A percentile compares a stretch with the other conserved stretches of the same genome.
Evolutionary conservation across 495 filamentous ascomycete genomes (phyloP).

Genomic region (Cercophora samala): DNA sequence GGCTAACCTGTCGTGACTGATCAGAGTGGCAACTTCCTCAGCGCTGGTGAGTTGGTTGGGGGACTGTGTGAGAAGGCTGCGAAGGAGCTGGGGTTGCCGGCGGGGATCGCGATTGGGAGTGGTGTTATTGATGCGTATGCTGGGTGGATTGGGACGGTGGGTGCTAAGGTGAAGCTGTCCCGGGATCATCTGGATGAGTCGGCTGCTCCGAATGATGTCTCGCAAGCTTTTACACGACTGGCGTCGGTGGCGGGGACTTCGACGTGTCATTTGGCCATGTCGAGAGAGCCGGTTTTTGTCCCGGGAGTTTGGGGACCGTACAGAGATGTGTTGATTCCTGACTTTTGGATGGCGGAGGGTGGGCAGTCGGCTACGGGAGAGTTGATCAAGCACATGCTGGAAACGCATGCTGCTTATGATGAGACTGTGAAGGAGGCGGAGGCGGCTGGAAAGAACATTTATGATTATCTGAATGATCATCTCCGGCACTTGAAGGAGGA

Average conservation of each 20-base stretch:
- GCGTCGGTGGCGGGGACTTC: constrained; percentile 96
- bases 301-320: constrained; percentile 96
- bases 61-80: constrained; percentile 80
- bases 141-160: constrained; percentile 98
- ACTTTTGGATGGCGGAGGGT: constrained; percentile 93
- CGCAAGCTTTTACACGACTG: constrained; percentile 88
- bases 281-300: constrained; percentile 83
- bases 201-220: constrained; percentile 68
- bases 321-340: constrained; percentile 84
- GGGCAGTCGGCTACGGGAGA: constrained; percentile 95
- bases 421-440: constrained; percentile 72
- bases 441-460: constrained; percentile 76
- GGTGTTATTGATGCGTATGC: constrained; percentile 98
- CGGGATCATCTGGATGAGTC: constrained; percentile 57
- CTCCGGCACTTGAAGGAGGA: constrained; percentile 69
- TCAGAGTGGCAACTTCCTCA: constrained; percentile 85
- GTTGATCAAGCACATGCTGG: constrained; percentile 86
- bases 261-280: constrained; percentile 97
- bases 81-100: constrained; percentile 74
- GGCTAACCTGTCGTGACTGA: constrained; percentile 11
- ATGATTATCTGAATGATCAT: constrained; percentile 90
- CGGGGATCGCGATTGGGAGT: constrained; percentile 87
- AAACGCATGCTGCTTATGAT: constrained; percentile 85
- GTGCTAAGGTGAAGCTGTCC: constrained; percentile 77
- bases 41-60: constrained; percentile 86